phyloP scores from a whole-genome alignment of 1,139 yeast species.

The Yamadazyma triangularis region DNA sequence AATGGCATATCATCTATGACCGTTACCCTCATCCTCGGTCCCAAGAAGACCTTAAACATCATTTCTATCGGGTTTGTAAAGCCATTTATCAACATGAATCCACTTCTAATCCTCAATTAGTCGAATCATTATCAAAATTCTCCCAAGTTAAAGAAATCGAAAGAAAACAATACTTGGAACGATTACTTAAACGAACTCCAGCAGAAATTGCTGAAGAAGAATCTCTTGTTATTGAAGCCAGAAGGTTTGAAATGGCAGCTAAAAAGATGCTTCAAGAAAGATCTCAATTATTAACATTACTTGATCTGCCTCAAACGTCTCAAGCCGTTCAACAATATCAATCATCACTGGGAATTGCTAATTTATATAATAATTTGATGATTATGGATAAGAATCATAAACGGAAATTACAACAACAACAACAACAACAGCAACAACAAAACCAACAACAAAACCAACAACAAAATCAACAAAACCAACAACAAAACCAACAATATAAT shows the following conservation, averaged over 20 bases:
- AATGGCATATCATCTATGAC: slow-evolving; percentile 85
- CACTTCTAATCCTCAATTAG: slow-evolving; percentile 41
- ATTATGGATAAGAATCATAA: slow-evolving; percentile 72
- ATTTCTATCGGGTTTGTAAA: slow-evolving; percentile 54
- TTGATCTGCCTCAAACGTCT: slow-evolving; percentile 86
- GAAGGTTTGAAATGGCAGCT: slow-evolving; percentile 89
- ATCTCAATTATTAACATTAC: slow-evolving; percentile 66
- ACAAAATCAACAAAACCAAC: too few relatives aligned
- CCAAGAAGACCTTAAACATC: slow-evolving; percentile 82
- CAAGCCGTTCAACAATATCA: slow-evolving; percentile 74
- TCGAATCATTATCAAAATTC: slow-evolving; percentile 50
- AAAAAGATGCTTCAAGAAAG: slow-evolving; percentile 85
- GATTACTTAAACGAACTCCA: slow-evolving; percentile 77
- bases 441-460: too few relatives aligned
- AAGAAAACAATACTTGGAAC: slow-evolving; percentile 75
- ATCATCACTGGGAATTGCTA: slow-evolving; percentile 87
- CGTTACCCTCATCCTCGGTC: slow-evolving; percentile 44
- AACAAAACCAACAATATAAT: too few relatives aligned
- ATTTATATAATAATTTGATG: slow-evolving; percentile 76
- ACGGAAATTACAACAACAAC: slow-evolving; percentile 22
- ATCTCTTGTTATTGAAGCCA: slow-evolving; percentile 85
- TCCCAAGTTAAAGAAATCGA: slow-evolving; percentile 66
- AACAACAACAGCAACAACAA: too few relatives aligned
- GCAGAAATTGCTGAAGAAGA: slow-evolving; percentile 99
- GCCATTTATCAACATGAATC: slow-evolving; percentile 44